Conservation (phyloP, 2,329 filamentous ascomycete genomes). For the Sordariomycetes sp. region DNA sequence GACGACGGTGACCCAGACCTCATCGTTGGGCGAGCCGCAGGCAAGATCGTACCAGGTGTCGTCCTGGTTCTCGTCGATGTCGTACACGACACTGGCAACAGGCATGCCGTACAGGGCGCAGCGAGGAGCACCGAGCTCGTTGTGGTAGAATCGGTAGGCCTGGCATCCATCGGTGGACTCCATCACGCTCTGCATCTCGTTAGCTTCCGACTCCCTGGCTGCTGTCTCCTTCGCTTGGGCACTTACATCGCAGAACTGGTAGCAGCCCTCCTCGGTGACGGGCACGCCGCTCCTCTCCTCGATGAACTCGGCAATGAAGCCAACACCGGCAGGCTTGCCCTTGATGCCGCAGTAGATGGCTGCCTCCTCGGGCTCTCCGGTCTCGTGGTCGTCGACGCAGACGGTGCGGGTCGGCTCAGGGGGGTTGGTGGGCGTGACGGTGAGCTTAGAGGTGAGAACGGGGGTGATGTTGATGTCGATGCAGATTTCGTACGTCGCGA, state of each 20-base stretch:
- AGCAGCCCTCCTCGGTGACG: constrained; percentile 30
- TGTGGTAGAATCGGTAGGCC: constrained; percentile 24
- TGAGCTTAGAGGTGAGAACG: constrained; percentile 14
- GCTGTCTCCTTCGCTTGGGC: background rate
- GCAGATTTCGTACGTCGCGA: constrained; percentile 10
- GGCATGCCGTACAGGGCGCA: constrained; percentile 25
- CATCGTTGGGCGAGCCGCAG: constrained; percentile 22
- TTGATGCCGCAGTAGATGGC: constrained; percentile 28
- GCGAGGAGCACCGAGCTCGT: constrained; percentile 17
- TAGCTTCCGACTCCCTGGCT: no score
- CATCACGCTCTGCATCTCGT: constrained; percentile 22
- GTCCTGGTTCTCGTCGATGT: constrained; percentile 17
- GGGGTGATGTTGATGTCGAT: constrained; percentile 24
- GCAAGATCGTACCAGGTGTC: constrained; percentile 24
- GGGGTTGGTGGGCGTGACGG: constrained; percentile 13
- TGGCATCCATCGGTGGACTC: constrained; percentile 20
- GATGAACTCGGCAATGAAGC: constrained; percentile 27
- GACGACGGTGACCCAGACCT: constrained; percentile 10
- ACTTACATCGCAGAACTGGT: constrained; percentile 29
- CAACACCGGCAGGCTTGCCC: constrained; percentile 22
- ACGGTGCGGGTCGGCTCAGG: constrained; percentile 19
- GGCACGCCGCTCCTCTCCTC: constrained; percentile 20
- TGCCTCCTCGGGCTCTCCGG: constrained; percentile 17
- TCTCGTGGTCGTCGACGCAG: constrained; percentile 15
- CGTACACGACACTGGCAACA: constrained; percentile 17